Conservation (phyloP, 106 monocot species). For the Platanthera guangdongensis region DNA sequence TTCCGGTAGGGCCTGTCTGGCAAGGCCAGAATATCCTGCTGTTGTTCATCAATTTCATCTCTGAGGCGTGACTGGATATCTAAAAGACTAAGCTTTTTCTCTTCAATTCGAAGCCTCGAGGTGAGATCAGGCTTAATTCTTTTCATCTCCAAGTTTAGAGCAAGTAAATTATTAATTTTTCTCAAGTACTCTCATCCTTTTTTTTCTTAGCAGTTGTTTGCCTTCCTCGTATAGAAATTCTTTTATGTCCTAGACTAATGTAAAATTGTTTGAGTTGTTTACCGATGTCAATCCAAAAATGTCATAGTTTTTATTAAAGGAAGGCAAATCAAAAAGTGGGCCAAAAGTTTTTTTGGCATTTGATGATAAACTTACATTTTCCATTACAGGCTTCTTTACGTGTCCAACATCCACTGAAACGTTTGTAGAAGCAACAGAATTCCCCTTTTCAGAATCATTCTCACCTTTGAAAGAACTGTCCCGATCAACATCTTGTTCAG, state of each 20-base stretch:
- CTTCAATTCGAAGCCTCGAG: conserved; percentile 79
- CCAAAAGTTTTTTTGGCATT: conserved; percentile 67
- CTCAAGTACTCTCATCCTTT: conserved; percentile 58
- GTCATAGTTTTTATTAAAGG: conserved; percentile 67
- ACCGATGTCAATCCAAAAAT: conserved; percentile 26
- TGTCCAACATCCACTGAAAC: conserved; percentile 34
- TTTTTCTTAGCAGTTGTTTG: conserved; percentile 53
- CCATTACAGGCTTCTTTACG: conserved; percentile 28
- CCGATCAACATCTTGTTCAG: conserved; percentile 63
- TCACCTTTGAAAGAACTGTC: conserved; percentile 36
- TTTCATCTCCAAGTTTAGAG: conserved; percentile 72
- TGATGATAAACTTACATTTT: conserved; percentile 15
- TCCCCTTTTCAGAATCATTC: conserved; percentile 39
- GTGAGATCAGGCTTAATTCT: conserved; percentile 86
- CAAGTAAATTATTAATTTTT: conserved; percentile 67
- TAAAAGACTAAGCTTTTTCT: conserved; percentile 79
- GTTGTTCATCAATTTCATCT: conserved; percentile 78
- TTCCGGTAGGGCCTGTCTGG: conserved; percentile 77
- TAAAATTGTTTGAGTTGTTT: conserved; percentile 50
- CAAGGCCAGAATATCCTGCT: conserved; percentile 97
- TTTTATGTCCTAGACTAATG: conserved; percentile 64
- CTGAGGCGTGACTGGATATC: conserved; percentile 79
- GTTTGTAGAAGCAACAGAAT: conserved; percentile 22
- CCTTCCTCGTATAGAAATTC: conserved; percentile 85
- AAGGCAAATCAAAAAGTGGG: conserved; percentile 95